A percentile compares a stretch with the other conserved stretches of the same genome.
phyloP scores from a whole-genome alignment of 2,329 filamentous ascomycete species.

The Aspergillus jensenii region DNA sequence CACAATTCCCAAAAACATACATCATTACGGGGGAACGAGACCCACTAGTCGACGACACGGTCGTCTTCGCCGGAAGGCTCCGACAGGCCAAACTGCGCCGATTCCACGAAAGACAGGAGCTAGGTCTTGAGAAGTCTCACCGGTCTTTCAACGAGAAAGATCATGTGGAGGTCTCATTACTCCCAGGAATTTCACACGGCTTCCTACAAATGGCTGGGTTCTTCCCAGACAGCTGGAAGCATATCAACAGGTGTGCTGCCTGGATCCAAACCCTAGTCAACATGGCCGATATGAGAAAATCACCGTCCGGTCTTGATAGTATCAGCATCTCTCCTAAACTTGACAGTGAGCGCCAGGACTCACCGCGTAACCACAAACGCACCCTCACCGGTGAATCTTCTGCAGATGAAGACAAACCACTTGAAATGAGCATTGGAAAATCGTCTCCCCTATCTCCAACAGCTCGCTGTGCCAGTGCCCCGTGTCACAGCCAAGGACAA shows the following conservation, averaged over 20 bases:
- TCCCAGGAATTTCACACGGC: constrained; percentile 88
- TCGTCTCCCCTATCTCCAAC: constrained; percentile 22
- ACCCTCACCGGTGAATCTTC: constrained; percentile 59
- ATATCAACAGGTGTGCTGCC: constrained; percentile 72
- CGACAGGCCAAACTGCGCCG: constrained; percentile 69
- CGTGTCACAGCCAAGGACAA: neutral
- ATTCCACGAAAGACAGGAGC: constrained; percentile 56
- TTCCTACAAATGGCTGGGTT: constrained; percentile 88
- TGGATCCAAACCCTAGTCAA: constrained; percentile 81
- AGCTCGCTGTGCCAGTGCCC: neutral
- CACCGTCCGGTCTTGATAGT: constrained; percentile 18
- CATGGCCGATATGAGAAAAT: constrained; percentile 21
- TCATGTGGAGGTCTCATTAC: constrained; percentile 75
- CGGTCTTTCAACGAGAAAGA: constrained; percentile 70
- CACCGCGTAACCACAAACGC: constrained; percentile 47
- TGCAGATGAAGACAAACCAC: constrained; percentile 74
- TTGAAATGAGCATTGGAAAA: constrained; percentile 72
- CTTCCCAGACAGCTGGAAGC: constrained; percentile 87
- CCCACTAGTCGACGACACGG: constrained; percentile 92
- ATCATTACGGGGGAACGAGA: constrained; percentile 94
- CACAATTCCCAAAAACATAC: constrained; percentile 89
- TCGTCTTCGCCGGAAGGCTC: constrained; percentile 90
- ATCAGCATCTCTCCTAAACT: constrained; percentile 4
- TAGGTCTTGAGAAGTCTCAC: constrained; percentile 53
- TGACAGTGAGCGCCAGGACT: constrained; percentile 7